Evolutionary conservation across 306 rosid genomes (phyloP).

Genomic region (Abrus precatorius): DNA sequence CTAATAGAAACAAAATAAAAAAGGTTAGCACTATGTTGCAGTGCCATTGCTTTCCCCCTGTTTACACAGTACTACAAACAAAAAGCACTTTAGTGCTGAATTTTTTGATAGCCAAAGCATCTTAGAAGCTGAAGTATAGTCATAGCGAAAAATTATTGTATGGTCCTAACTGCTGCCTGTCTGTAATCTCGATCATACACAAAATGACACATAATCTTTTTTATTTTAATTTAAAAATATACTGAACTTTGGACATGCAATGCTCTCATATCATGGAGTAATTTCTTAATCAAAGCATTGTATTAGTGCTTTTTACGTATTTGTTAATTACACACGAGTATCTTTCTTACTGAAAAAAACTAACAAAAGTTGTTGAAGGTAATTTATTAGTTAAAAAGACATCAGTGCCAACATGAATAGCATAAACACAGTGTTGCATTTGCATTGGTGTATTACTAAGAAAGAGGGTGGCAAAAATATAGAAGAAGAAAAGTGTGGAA

Average conservation of each 20-base stretch:
- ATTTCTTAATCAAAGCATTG: not conserved
- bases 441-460: no score
- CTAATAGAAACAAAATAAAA: conserved; percentile 45
- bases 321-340: conserved; percentile 37
- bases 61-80: conserved; percentile 33
- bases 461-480: not conserved
- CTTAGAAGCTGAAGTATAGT: conserved; percentile 54
- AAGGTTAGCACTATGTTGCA: conserved; percentile 40
- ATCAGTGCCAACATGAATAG: not conserved
- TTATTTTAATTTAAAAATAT: no score
- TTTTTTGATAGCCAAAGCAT: conserved; percentile 50
- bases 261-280: no score
- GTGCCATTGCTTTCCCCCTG: conserved; percentile 46
- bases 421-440: no score
- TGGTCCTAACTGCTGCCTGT: no score
- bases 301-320: conserved; percentile 37
- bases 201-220: no score
- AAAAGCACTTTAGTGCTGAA: conserved; percentile 46
- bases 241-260: no score
- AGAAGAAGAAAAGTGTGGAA: not conserved
- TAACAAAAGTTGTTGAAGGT: not conserved
- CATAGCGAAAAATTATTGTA: not conserved
- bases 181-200: no score
- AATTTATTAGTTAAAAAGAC: not conserved
- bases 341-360: not conserved